These are phyloP conservation scores for Rubus idaeus DNA, from an alignment of 306 rosid species.

Conservation along the genomic window DNA sequence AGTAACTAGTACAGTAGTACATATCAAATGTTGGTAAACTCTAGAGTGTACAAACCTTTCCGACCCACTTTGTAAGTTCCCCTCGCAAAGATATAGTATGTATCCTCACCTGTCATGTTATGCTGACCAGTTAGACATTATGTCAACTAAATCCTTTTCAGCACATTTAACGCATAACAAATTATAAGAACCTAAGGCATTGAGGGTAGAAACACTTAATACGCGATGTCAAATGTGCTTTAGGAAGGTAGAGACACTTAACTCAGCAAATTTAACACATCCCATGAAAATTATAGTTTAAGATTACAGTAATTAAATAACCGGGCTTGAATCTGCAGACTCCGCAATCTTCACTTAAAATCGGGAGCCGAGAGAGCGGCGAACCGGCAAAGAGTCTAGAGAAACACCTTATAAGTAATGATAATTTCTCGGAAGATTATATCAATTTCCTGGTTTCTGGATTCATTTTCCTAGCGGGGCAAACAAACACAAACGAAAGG, in stretches of 20 bases:
- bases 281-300: not conserved
- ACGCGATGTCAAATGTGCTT: not conserved
- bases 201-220: not conserved
- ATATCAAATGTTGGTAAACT: not conserved
- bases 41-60: slow-evolving; percentile 55
- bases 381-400: not conserved
- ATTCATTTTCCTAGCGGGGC: not conserved
- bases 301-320: not conserved
- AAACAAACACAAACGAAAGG: not conserved
- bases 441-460: not conserved
- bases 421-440: not conserved
- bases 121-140: slow-evolving; percentile 2
- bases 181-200: not conserved
- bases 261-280: not conserved
- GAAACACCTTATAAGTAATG: not conserved
- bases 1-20: not conserved
- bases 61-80: slow-evolving; percentile 87
- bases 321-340: not conserved
- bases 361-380: too few species aligned
- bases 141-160: not conserved
- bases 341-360: not conserved
- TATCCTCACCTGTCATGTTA: slow-evolving; percentile 64
- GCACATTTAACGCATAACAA: not conserved
- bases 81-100: slow-evolving; percentile 63
- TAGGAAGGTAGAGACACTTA: not conserved